Conservation (phyloP, 495 filamentous ascomycete genomes). For the Penicillium coprophilum region DNA sequence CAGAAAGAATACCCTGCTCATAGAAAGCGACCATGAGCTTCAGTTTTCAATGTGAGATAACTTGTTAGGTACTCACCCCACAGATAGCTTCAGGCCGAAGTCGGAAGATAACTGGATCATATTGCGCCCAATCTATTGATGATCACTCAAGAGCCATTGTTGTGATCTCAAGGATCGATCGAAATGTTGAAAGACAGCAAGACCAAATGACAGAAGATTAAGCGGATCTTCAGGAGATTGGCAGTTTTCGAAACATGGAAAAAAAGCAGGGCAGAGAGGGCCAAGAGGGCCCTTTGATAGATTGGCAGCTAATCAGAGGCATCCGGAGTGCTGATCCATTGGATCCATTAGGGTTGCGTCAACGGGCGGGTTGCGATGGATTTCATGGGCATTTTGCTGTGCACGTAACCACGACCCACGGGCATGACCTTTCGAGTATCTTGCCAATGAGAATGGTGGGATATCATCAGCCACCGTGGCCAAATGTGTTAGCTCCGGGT, state of each 20-base stretch:
- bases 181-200: slow-evolving; percentile 1
- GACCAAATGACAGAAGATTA: slow-evolving; percentile 11
- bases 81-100: slow-evolving; percentile 35
- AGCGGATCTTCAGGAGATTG: slow-evolving; percentile 29
- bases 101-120: slow-evolving; percentile 40
- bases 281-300: slow-evolving; percentile 4
- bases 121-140: slow-evolving; percentile 17
- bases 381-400: slow-evolving; percentile 8
- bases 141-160: slow-evolving; percentile 14
- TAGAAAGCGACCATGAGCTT: slow-evolving; percentile 16
- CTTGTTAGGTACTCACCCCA: slow-evolving; percentile 34
- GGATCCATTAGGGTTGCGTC: slow-evolving; percentile 27
- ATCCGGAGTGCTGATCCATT: slow-evolving; percentile 21
- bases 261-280: slow-evolving; percentile 6
- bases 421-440: neutral
- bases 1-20: slow-evolving; percentile 35
- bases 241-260: slow-evolving; percentile 16
- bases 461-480: slow-evolving; percentile 10
- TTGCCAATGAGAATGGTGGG: slow-evolving; percentile 16
- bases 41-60: neutral
- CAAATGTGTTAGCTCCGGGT: slow-evolving; percentile 13
- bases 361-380: slow-evolving; percentile 15
- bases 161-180: slow-evolving; percentile 6
- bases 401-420: slow-evolving; percentile 22
- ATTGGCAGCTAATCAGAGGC: slow-evolving; percentile 15